These are phyloP conservation scores for Cordyceps fumosorosea DNA, from an alignment of 2,329 filamentous ascomycete genomes.

Conservation along the genomic window DNA sequence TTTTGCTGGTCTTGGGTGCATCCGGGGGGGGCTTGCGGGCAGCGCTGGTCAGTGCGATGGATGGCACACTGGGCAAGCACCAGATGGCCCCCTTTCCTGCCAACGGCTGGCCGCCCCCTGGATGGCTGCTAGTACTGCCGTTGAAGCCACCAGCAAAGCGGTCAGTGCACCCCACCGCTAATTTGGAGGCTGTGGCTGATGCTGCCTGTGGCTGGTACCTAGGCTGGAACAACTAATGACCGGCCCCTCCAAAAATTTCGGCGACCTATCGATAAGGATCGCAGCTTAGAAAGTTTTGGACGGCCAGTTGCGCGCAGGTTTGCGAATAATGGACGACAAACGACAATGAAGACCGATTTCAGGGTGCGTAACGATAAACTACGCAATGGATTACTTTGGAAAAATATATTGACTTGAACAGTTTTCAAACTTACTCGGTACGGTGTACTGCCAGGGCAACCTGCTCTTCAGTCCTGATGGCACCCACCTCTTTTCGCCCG, in stretches of 20 bases:
- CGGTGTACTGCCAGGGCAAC: constrained; percentile 97
- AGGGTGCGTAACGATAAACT: constrained; percentile 54
- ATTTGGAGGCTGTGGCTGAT: background rate
- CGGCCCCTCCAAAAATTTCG: constrained; percentile 26
- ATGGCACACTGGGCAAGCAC: constrained; percentile 11
- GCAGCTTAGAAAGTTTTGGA: constrained; percentile 24
- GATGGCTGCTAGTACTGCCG: background rate
- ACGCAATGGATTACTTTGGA: too few species aligned
- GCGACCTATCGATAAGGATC: constrained; percentile 29
- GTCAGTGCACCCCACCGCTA: constrained; percentile 17
- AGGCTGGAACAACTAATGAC: constrained; percentile 30
- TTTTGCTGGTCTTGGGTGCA: constrained; percentile 15
- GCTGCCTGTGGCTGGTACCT: constrained; percentile 14
- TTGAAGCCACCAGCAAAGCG: constrained; percentile 6
- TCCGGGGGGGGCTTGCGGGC: constrained; percentile 13
- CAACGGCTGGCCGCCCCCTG: constrained; percentile 2
- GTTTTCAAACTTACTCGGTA: constrained; percentile 98
- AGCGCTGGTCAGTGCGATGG: constrained; percentile 15
- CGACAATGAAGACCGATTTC: constrained; percentile 97
- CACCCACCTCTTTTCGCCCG: constrained; percentile 88
- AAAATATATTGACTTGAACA: constrained; percentile 30
- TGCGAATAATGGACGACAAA: constrained; percentile 30
- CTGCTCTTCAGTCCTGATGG: constrained; percentile 95
- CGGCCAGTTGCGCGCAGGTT: constrained; percentile 6
- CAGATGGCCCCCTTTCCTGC: constrained; percentile 12